A percentile compares a stretch with the other conserved stretches of the same genome.
These are phyloP conservation scores for Sugiyamaella japonica DNA, from an alignment of 1,139 yeast genomes.

Conservation along the genomic window DNA sequence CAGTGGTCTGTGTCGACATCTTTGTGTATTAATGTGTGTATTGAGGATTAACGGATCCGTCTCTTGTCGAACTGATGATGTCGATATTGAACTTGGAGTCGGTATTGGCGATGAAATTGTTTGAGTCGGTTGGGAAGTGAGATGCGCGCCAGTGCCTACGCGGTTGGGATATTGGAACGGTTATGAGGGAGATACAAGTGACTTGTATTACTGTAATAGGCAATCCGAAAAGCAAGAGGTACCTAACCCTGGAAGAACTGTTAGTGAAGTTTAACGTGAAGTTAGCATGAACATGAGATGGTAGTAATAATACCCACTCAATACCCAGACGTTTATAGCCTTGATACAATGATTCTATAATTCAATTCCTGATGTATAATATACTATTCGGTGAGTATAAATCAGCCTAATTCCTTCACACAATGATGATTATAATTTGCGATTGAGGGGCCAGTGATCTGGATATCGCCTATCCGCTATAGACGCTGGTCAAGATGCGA, in stretches of 20 bases:
- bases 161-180: background rate
- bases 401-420: no score
- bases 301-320: no score
- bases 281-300: no score
- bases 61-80: conserved; percentile 17
- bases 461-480: conserved; percentile 38
- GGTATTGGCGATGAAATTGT: conserved; percentile 16
- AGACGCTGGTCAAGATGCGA: conserved; percentile 36
- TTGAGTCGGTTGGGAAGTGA: conserved; percentile 6
- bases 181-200: background rate
- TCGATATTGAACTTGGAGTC: conserved; percentile 15
- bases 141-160: background rate
- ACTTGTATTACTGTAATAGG: conserved; percentile 10
- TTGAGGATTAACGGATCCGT: conserved; percentile 15
- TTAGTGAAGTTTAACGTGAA: no score
- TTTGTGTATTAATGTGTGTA: conserved; percentile 24
- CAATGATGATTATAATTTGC: conserved; percentile 56
- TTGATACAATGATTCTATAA: no score
- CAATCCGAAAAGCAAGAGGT: background rate
- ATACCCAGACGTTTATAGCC: no score
- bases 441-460: conserved; percentile 46
- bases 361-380: no score
- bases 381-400: no score
- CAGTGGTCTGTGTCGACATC: conserved; percentile 72
- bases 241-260: background rate